Evolutionary conservation across 164 flowering plant genomes (phyloP).

Genomic region (Vitis vinifera): ASM3070453v1 NC_081809.1:1200501-1201000

Average conservation of each 20-base stretch:
- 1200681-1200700: conserved; percentile 92
- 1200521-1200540: conserved; percentile 70
- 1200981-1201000: conserved; percentile 99
- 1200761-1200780: not conserved
- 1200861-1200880: not conserved
- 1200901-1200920: not conserved
- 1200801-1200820: not conserved
- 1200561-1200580: not conserved
- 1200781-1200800: not conserved
- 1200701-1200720: conserved; percentile 97
- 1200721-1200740: conserved; percentile 93
- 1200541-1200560: not conserved
- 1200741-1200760: conserved; percentile 88
- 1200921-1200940: not conserved
- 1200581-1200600: not conserved
- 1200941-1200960: conserved; percentile 84
- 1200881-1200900: not conserved
- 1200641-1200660: conserved; percentile 94
- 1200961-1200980: conserved; percentile 99
- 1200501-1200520: conserved; percentile 96
- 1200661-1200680: conserved; percentile 90
- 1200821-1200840: not conserved
- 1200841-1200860: not conserved
- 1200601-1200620: conserved; percentile 8
- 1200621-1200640: conserved; percentile 81